phyloP scores from a whole-genome alignment of 495 filamentous ascomycete species.

The Talaromyces proteolyticus region DNA sequence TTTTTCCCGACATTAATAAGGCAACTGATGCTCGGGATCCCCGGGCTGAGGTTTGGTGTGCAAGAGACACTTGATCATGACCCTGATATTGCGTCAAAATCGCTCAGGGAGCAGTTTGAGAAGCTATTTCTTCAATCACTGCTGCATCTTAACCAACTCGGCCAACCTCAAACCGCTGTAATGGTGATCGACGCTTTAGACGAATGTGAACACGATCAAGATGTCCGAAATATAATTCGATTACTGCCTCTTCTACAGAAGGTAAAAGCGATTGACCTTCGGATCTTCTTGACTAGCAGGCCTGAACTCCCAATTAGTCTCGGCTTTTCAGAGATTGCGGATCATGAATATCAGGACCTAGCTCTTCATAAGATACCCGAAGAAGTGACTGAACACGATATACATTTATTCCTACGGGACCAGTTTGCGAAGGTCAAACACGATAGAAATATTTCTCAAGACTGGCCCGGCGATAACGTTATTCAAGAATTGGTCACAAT shows the following conservation, averaged over 20 bases:
- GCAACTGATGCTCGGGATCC: conserved; percentile 29
- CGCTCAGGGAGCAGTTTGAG: conserved; percentile 39
- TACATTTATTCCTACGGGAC: conserved; percentile 13
- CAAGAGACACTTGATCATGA: too few relatives aligned
- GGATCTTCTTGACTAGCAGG: conserved; percentile 26
- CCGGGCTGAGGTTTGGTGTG: too few relatives aligned
- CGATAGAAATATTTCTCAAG: conserved; percentile 7
- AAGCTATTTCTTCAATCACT: conserved; percentile 42
- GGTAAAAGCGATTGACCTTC: conserved; percentile 12
- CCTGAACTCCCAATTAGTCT: conserved; percentile 19
- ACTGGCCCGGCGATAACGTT: conserved; percentile 31
- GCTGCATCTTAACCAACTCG: neutral
- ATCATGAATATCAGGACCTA: conserved; percentile 11
- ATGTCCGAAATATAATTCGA: conserved; percentile 30
- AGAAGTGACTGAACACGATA: conserved; percentile 12
- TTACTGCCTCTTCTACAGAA: conserved; percentile 21
- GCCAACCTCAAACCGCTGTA: too few relatives aligned
- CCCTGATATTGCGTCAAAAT: conserved; percentile 27
- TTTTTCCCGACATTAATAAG: conserved; percentile 18
- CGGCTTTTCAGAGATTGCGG: conserved; percentile 14
- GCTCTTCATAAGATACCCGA: conserved; percentile 13
- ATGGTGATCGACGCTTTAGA: too few relatives aligned
- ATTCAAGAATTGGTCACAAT: conserved; percentile 10
- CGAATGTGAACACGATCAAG: too few relatives aligned
- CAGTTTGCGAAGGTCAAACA: conserved; percentile 14